A percentile compares a stretch with the other conserved stretches of the same genome.
These are phyloP conservation scores for Anethum foeniculum DNA, from an alignment of 140 eudicot genomes.

Conservation along the genomic window DNA sequence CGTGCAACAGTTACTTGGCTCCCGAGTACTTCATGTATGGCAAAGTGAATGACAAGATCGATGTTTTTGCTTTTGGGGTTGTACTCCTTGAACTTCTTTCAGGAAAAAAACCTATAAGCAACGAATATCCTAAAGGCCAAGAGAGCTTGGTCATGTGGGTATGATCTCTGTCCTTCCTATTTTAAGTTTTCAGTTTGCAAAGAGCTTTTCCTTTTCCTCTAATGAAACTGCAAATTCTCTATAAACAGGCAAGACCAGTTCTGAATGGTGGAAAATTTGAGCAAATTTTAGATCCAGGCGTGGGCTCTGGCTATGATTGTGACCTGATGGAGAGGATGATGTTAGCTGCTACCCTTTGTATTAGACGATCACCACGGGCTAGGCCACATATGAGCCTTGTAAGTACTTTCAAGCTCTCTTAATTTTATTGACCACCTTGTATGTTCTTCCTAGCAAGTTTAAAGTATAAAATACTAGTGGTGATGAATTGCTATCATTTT, in stretches of 20 bases:
- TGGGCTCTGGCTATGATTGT: slow-evolving; percentile 46
- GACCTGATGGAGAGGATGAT: slow-evolving; percentile 75
- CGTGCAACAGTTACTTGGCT: slow-evolving; percentile 64
- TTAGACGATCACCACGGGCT: slow-evolving; percentile 72
- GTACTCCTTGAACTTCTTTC: slow-evolving; percentile 95
- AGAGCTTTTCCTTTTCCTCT: not conserved
- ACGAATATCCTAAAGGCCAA: slow-evolving; percentile 72
- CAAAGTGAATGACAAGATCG: slow-evolving; percentile 76
- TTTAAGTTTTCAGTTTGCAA: not conserved
- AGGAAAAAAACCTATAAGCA: slow-evolving; percentile 82
- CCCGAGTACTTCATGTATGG: slow-evolving; percentile 97
- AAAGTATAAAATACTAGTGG: not conserved
- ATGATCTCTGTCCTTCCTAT: slow-evolving; percentile 21
- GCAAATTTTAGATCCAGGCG: slow-evolving; percentile 47
- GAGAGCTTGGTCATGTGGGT: slow-evolving; percentile 96
- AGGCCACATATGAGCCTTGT: slow-evolving; percentile 76
- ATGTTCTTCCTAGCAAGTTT: too few species aligned
- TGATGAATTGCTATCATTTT: not conserved
- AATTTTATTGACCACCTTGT: not conserved
- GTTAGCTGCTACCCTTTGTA: slow-evolving; percentile 77
- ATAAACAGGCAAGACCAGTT: slow-evolving; percentile 65
- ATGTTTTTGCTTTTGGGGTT: slow-evolving; percentile 80
- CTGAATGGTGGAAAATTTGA: slow-evolving; percentile 52
- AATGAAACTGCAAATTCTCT: slow-evolving; percentile 1
- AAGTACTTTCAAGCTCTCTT: slow-evolving; percentile 25